phyloP scores from a whole-genome alignment of 116 monocot species.

The Phalaenopsis hybrid region DNA sequence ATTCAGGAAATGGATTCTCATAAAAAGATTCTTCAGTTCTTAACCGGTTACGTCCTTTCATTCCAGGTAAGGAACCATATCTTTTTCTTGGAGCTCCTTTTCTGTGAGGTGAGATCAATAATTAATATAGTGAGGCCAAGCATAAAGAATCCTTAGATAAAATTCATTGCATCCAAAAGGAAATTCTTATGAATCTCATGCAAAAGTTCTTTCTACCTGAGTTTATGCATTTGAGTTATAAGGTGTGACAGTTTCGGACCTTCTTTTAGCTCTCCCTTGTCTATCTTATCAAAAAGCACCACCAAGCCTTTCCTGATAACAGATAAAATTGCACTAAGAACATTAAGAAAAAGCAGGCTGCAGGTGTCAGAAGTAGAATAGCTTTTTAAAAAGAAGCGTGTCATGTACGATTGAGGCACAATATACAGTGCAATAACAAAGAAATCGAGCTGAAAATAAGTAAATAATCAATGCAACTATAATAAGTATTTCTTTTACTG shows the following conservation, averaged over 20 bases:
- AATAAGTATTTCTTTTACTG: not conserved
- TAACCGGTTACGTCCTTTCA: constrained; percentile 64
- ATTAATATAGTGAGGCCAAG: not conserved
- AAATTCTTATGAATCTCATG: not conserved
- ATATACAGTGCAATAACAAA: not conserved
- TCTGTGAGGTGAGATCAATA: constrained; percentile 24
- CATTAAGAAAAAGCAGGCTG: not conserved
- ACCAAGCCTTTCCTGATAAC: constrained; percentile 83
- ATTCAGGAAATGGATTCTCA: constrained; percentile 94
- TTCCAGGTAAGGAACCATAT: constrained; percentile 63
- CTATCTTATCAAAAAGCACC: constrained; percentile 73
- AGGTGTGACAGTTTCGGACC: constrained; percentile 40
- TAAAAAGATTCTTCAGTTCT: constrained; percentile 98
- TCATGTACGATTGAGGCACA: not conserved
- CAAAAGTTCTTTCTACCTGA: constrained; percentile 48
- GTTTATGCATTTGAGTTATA: constrained; percentile 67
- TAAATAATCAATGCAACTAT: not conserved
- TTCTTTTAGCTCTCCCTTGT: constrained; percentile 64
- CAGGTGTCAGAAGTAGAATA: not conserved
- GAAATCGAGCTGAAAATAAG: constrained; percentile 2
- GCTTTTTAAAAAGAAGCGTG: not conserved
- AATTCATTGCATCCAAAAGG: not conserved
- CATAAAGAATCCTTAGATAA: not conserved
- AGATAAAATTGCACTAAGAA: not conserved
- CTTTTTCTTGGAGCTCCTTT: constrained; percentile 90